Conservation (phyloP, 345 rosid species). For the Sisymbrium altissimum region DNA sequence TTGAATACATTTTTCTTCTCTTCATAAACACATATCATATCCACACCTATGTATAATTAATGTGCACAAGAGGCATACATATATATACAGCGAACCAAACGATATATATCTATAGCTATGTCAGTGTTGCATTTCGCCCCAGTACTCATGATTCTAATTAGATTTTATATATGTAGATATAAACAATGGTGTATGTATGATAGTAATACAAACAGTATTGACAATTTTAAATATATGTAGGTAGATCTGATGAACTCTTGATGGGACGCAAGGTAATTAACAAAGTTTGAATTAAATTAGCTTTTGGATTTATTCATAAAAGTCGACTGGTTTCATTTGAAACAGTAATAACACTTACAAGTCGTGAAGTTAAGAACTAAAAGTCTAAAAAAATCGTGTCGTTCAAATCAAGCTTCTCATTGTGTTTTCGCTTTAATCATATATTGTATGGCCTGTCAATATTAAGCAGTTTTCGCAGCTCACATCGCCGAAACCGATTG, state of each 20-base stretch:
- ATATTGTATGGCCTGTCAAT: neutral
- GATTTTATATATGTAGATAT: too few relatives aligned
- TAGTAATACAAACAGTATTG: too few relatives aligned
- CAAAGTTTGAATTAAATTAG: neutral
- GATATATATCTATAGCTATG: neutral
- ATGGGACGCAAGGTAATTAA: conserved; percentile 26
- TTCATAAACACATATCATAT: neutral
- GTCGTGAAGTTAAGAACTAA: neutral
- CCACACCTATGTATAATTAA: too few relatives aligned
- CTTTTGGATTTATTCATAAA: neutral
- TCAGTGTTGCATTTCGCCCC: neutral
- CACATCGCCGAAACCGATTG: neutral
- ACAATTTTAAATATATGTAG: neutral
- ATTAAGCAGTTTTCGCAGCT: neutral
- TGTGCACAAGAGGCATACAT: too few relatives aligned
- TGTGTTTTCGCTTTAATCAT: neutral
- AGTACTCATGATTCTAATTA: neutral
- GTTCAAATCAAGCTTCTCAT: neutral
- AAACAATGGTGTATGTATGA: too few relatives aligned
- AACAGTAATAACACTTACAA: neutral
- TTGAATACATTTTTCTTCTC: neutral
- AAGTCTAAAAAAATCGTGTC: neutral
- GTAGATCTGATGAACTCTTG: conserved; percentile 4
- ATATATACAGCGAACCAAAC: neutral
- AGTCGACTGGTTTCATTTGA: neutral